Evolutionary conservation across 345 rosid genomes (phyloP).

Genomic region (Eucalyptus globulus): DNA sequence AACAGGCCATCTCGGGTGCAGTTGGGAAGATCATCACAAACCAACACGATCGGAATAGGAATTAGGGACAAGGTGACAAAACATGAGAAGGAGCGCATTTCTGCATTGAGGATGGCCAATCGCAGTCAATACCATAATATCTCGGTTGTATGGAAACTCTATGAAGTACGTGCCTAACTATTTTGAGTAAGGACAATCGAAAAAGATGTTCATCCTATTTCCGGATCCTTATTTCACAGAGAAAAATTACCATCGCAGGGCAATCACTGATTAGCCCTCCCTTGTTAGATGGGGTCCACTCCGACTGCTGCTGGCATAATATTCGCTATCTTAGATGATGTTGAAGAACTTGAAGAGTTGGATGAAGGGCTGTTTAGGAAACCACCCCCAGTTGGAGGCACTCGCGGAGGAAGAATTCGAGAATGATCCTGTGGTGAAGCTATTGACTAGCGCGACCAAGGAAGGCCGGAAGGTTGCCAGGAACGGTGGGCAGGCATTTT

Average conservation of each 20-base stretch:
- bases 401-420: conserved; percentile 13
- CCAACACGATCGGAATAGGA: conserved; percentile 31
- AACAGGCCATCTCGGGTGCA: neutral
- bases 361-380: conserved; percentile 27
- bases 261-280: conserved; percentile 17
- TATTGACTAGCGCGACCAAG: conserved; percentile 26
- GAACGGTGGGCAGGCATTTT: conserved; percentile 24
- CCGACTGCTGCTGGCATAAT: conserved; percentile 20
- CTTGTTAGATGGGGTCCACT: conserved; percentile 21
- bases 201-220: conserved; percentile 32
- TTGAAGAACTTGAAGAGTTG: conserved; percentile 40
- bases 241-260: conserved; percentile 29
- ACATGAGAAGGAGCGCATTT: conserved; percentile 28
- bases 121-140: conserved; percentile 27
- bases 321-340: conserved; percentile 4
- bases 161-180: conserved; percentile 27
- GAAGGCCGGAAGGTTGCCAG: conserved; percentile 43
- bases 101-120: conserved; percentile 10
- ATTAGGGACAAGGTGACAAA: conserved; percentile 32
- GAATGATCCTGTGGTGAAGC: conserved; percentile 24
- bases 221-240: conserved; percentile 39
- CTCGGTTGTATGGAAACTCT: conserved; percentile 26
- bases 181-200: conserved; percentile 30
- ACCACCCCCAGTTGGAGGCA: conserved; percentile 29
- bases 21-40: neutral